Base-by-base conservation (phyloP, 768 basidiomycete species). In the Pulveroboletus ravenelii region DNA sequence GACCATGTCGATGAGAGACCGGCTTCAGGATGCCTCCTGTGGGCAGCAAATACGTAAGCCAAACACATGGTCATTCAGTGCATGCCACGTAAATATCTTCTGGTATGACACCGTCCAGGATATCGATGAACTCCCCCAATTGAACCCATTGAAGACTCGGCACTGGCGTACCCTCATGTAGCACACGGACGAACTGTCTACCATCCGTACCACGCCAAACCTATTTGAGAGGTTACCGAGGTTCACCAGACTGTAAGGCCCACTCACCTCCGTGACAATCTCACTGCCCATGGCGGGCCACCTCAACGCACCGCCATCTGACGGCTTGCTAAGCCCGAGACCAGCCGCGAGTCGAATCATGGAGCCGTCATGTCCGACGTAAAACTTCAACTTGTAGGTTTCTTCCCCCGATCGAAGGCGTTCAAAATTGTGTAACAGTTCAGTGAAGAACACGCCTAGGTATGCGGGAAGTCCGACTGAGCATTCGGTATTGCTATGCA, bases 271-370 rank as follows among this genome's bases (percentile, higher is more conserved):
- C 64, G 75, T 71, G 43, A 74, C 50, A n/a, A 76, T 68, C 56
- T 77, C 75, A 15, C 71, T 72, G 3, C 75, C 75, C 48, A 77
- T 62, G 0, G 78, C 74, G 0, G 78, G 77, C 77, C 77, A 79
- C 32, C 74, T 69, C 46, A 76, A 51, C 2, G 59, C 58, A 13
- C 53, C 55, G 7, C 54, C 54, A 23, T 61, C 63, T 8, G 52
- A 52, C 17, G 49, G 39, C 23, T 60, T 59, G 14, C 72, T 73
- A 20, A 77, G 59, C 4, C 77, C 75, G 3, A 78, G 67, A 8
- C 70, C 71, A 5, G 65, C 58, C 30, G 68, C 70, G 3, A 72
- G 71, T 30, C 71, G 62, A 38, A 72, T 70, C 70, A 78, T 74
- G 10, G 73, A 68, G 8, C 76, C 74, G 46, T 78, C 77, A 47